Evolutionary conservation across 805 yeast species (phyloP).

Genomic region (Maudiozyma pseudohumilis): DNA sequence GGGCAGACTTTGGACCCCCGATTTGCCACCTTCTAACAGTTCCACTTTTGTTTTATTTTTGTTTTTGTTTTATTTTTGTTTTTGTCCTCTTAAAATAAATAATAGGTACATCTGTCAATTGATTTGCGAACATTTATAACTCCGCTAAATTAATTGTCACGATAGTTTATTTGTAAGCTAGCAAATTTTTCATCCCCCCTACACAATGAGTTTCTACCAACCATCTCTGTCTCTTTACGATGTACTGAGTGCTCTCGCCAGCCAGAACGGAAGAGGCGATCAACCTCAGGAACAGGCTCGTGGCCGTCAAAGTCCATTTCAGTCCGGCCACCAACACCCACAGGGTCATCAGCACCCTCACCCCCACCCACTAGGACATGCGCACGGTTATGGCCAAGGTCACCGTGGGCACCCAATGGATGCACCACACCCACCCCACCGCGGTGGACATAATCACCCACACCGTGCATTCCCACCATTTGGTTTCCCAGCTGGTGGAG

Average conservation of each 20-base stretch:
- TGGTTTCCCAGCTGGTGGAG: background rate
- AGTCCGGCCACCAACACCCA: background rate
- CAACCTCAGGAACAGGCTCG: background rate
- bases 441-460: slow-evolving; percentile 1
- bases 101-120: no score
- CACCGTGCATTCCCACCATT: background rate
- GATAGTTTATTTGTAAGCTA: no score
- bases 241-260: slow-evolving; percentile 21
- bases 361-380: slow-evolving; percentile 2
- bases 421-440: background rate
- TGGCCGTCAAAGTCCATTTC: background rate
- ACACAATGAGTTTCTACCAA: slow-evolving; percentile 24
- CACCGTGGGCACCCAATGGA: background rate
- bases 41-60: no score
- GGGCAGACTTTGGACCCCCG: no score
- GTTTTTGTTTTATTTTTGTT: no score
- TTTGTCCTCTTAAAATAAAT: no score
- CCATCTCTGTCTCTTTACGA: slow-evolving; percentile 26
- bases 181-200: no score
- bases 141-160: no score
- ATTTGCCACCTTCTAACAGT: no score
- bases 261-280: slow-evolving; percentile 13
- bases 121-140: no score
- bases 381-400: slow-evolving; percentile 1
- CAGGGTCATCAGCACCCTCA: slow-evolving; percentile 3